Conservation (phyloP, 2,329 filamentous ascomycete genomes). For the Zymoseptoria pseudotritici region DNA sequence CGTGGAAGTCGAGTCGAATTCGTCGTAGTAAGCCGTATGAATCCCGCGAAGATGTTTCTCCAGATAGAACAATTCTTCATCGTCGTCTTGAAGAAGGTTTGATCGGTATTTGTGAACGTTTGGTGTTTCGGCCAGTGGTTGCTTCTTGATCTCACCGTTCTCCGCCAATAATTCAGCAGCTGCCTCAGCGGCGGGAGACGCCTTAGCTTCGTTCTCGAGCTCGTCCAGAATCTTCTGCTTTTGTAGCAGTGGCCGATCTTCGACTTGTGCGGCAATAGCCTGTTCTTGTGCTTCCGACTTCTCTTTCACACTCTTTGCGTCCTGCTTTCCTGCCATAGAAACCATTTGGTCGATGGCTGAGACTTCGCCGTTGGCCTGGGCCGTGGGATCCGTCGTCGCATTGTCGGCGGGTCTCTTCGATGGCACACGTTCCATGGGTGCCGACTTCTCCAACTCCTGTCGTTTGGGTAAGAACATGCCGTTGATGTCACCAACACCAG, state of each 20-base stretch:
- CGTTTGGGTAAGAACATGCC: constrained; percentile 89
- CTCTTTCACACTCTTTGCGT: constrained; percentile 59
- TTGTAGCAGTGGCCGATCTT: constrained; percentile 79
- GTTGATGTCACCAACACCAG: constrained; percentile 97
- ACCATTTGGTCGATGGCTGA: constrained; percentile 66
- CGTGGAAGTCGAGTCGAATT: constrained; percentile 57
- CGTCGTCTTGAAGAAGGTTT: constrained; percentile 78
- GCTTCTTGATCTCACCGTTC: constrained; percentile 30
- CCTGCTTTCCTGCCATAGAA: constrained; percentile 65
- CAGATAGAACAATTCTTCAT: constrained; percentile 70
- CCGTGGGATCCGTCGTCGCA: constrained; percentile 7
- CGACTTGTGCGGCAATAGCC: constrained; percentile 78
- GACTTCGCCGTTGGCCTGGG: constrained; percentile 36
- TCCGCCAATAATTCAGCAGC: constrained; percentile 30
- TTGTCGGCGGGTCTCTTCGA: constrained; percentile 12
- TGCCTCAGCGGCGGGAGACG: constrained; percentile 42
- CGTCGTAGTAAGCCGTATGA: constrained; percentile 73
- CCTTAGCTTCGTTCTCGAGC: constrained; percentile 43
- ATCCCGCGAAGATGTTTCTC: constrained; percentile 68
- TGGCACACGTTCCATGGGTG: constrained; percentile 13
- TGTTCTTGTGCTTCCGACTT: constrained; percentile 84
- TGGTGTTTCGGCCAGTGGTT: constrained; percentile 32
- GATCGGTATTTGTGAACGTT: constrained; percentile 48
- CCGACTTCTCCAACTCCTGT: constrained; percentile 33
- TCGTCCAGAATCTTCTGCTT: constrained; percentile 88